Conservation (phyloP, 768 basidiomycete species). For the Amanita polypyramis region DNA sequence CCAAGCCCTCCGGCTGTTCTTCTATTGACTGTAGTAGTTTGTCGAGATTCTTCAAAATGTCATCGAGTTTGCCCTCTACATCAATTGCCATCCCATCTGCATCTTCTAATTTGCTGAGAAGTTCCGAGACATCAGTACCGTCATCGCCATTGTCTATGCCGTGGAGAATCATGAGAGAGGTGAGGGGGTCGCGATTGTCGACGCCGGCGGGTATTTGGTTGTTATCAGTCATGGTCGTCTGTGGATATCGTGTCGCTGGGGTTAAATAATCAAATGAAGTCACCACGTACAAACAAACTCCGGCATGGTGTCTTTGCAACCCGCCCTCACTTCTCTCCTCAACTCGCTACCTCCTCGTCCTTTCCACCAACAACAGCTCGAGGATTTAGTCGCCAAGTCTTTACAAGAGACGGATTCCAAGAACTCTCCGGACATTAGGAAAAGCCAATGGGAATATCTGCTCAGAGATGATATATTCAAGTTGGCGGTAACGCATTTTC, state of each 20-base stretch:
- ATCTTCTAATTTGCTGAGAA: slow-evolving; percentile 43
- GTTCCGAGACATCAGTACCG: slow-evolving; percentile 18
- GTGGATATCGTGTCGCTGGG: too few species aligned
- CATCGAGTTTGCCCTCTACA: slow-evolving; percentile 55
- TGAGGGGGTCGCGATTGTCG: background rate
- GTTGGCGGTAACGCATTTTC: slow-evolving; percentile 46
- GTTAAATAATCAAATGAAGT: background rate
- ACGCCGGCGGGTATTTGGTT: background rate
- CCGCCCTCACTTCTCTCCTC: slow-evolving; percentile 40
- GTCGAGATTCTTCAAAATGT: slow-evolving; percentile 49
- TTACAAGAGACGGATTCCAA: slow-evolving; percentile 31
- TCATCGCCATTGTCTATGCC: slow-evolving; percentile 6
- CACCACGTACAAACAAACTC: background rate
- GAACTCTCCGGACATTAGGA: slow-evolving; percentile 46
- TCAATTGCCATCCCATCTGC: slow-evolving; percentile 51
- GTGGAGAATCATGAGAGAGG: slow-evolving; percentile 20
- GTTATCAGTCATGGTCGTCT: slow-evolving; percentile 3
- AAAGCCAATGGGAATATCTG: slow-evolving; percentile 67
- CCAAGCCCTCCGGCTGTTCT: slow-evolving; percentile 1
- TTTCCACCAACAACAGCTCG: slow-evolving; percentile 34
- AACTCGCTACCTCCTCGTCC: slow-evolving; percentile 40
- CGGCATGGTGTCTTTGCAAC: slow-evolving; percentile 40
- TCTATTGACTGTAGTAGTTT: slow-evolving; percentile 37
- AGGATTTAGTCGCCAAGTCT: slow-evolving; percentile 37
- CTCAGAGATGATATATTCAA: slow-evolving; percentile 62